Conservation (phyloP, 2,329 filamentous ascomycete species). For the Aspergillus quadricinctus region DNA sequence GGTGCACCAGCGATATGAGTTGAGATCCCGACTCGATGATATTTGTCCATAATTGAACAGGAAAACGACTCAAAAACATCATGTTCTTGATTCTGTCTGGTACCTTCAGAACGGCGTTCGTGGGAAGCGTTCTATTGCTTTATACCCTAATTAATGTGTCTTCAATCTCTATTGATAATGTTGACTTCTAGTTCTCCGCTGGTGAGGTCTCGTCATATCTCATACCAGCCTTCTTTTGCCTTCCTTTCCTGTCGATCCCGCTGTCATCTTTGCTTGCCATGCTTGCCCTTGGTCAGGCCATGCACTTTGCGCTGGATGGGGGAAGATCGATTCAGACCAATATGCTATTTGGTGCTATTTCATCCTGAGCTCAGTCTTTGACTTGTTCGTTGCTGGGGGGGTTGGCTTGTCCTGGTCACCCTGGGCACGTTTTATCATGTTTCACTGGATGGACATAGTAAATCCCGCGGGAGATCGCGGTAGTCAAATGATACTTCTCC, state of each 20-base stretch:
- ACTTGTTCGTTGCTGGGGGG: not conserved
- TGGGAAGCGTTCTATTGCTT: slow-evolving; percentile 30
- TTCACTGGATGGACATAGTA: slow-evolving; percentile 17
- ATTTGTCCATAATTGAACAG: slow-evolving; percentile 2
- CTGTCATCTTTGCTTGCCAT: not conserved
- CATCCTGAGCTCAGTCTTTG: not conserved
- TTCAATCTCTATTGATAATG: slow-evolving; percentile 14
- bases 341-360: not conserved
- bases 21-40: slow-evolving; percentile 4
- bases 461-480: slow-evolving; percentile 20
- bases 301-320: not conserved
- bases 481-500: slow-evolving; percentile 16
- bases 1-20: slow-evolving; percentile 33
- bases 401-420: not conserved
- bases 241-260: not conserved
- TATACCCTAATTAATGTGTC: slow-evolving; percentile 29
- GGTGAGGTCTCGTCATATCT: slow-evolving; percentile 8
- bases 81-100: slow-evolving; percentile 17
- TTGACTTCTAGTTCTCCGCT: slow-evolving; percentile 14
- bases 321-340: not conserved
- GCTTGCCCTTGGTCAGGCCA: not conserved
- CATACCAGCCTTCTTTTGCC: slow-evolving; percentile 2
- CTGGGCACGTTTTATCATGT: slow-evolving; percentile 11
- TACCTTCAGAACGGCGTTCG: slow-evolving; percentile 21
- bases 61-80: slow-evolving; percentile 5